A percentile compares a stretch with the other conserved stretches of the same genome.
These are phyloP conservation scores for Moricandia arvensis DNA, from an alignment of 345 rosid genomes.

Conservation along the genomic window DNA sequence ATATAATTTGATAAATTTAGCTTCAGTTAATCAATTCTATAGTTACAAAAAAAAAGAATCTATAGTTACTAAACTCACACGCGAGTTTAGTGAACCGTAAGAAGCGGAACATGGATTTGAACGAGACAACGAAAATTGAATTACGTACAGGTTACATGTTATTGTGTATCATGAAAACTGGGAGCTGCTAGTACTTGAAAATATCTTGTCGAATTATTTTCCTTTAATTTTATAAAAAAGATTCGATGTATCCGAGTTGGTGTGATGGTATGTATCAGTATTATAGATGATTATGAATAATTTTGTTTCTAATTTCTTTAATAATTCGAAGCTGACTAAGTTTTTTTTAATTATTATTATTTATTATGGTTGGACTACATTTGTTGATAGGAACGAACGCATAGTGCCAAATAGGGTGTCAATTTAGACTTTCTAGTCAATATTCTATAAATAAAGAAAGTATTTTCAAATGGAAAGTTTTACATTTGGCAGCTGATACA, in stretches of 20 bases:
- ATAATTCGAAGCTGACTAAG: no score
- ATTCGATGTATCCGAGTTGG: slow-evolving; percentile 14
- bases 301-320: no score
- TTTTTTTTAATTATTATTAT: no score
- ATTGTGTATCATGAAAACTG: slow-evolving; percentile 3
- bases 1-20: background rate
- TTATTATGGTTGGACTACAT: no score
- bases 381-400: no score
- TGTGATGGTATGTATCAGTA: no score
- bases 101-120: background rate
- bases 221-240: background rate
- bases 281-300: no score
- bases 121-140: background rate
- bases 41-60: background rate
- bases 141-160: slow-evolving; percentile 6
- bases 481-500: no score
- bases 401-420: no score
- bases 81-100: slow-evolving; percentile 17
- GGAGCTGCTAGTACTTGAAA: background rate
- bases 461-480: no score
- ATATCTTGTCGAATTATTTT: slow-evolving; percentile 10
- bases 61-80: background rate
- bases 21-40: background rate
- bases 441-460: no score
- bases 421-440: no score